phyloP scores from a whole-genome alignment of 2,329 filamentous ascomycete species.

The Akanthomyces lecanii region DNA sequence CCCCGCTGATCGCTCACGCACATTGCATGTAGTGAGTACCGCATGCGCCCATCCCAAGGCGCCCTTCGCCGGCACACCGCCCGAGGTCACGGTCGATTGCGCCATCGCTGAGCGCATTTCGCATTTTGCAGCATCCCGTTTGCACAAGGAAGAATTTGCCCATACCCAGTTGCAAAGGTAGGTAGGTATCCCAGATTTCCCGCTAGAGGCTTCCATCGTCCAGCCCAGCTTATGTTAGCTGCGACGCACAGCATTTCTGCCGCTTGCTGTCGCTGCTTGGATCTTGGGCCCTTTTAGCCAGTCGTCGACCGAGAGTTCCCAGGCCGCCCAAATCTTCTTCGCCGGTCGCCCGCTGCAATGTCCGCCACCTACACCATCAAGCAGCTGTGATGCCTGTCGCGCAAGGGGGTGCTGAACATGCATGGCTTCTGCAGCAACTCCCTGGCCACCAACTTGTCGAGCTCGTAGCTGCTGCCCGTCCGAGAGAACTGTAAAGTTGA shows the following conservation, averaged over 20 bases:
- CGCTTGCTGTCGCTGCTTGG: too few species aligned
- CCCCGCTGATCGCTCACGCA: not conserved
- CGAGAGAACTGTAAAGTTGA: not conserved
- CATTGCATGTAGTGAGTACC: not conserved
- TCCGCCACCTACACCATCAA: not conserved
- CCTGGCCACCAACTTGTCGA: not conserved
- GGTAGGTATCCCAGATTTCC: not conserved
- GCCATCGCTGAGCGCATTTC: constrained; percentile 10
- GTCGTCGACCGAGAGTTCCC: not conserved
- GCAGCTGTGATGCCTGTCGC: not conserved
- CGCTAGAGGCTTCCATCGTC: not conserved
- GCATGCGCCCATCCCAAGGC: not conserved
- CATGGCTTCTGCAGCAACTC: not conserved
- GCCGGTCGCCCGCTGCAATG: too few species aligned
- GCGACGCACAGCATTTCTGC: not conserved
- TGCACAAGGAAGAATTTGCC: not conserved
- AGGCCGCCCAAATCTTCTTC: too few species aligned
- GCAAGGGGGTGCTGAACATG: not conserved
- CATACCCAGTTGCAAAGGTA: too few species aligned
- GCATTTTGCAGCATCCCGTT: not conserved
- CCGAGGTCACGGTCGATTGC: constrained; percentile 7
- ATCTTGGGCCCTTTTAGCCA: not conserved
- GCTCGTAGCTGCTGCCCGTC: not conserved
- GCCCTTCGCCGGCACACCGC: not conserved
- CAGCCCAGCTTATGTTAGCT: constrained; percentile 2